Evolutionary conservation across 306 rosid species (phyloP).

Genomic region (Vicia faba): DNA sequence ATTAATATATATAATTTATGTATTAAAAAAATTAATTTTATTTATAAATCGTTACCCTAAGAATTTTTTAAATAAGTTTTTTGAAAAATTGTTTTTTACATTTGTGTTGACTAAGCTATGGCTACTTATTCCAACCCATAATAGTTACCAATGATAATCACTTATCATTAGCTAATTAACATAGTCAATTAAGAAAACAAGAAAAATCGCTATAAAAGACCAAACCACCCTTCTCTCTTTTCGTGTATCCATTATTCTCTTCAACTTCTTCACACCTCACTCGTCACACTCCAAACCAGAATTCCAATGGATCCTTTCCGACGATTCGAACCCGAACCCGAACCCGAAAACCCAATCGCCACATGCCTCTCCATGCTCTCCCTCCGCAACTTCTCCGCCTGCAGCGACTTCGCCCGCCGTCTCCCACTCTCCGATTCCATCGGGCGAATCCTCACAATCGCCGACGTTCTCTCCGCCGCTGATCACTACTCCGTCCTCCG

Average conservation of each 20-base stretch:
- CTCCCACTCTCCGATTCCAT: constrained; percentile 38
- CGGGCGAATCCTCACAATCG: constrained; percentile 50
- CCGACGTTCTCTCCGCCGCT: constrained; percentile 52
- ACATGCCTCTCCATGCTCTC: constrained; percentile 45
- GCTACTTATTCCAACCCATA: too few relatives aligned
- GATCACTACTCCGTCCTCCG: constrained; percentile 52
- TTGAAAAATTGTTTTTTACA: too few relatives aligned
- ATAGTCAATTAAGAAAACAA: background rate
- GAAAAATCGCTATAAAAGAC: background rate
- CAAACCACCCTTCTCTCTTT: constrained; percentile 12
- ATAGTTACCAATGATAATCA: too few relatives aligned
- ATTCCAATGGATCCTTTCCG: constrained; percentile 25
- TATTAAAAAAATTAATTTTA: too few relatives aligned
- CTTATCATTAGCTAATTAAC: too few relatives aligned
- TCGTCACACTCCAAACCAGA: background rate
- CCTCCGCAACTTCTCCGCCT: constrained; percentile 47
- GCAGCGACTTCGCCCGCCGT: constrained; percentile 48
- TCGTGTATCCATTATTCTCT: background rate
- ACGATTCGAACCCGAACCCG: constrained; percentile 38
- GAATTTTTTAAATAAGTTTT: too few relatives aligned
- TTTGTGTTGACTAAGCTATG: too few relatives aligned
- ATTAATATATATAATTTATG: too few relatives aligned
- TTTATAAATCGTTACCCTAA: too few relatives aligned
- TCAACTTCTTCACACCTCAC: constrained; percentile 5
- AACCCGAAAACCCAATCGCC: constrained; percentile 33